Evolutionary conservation across 768 basidiomycete genomes (phyloP).

Genomic region (Lepiota subincarnata): DNA sequence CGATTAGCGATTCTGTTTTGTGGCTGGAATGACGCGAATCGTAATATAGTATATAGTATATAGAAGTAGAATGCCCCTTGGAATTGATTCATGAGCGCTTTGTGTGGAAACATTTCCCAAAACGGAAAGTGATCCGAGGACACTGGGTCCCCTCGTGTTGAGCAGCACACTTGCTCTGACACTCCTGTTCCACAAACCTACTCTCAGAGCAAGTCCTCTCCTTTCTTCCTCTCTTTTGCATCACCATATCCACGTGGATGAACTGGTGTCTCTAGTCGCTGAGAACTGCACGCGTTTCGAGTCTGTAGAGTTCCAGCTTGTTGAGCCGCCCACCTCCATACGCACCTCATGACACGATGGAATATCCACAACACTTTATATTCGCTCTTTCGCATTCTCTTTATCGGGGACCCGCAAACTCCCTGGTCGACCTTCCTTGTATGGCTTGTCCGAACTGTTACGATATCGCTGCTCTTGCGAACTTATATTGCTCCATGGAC

Average conservation of each 20-base stretch:
- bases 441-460: slow-evolving; percentile 49
- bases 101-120: slow-evolving; percentile 2
- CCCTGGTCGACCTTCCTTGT: slow-evolving; percentile 40
- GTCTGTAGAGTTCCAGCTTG: neutral
- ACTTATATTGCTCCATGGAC: slow-evolving; percentile 66
- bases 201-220: neutral
- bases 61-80: no score
- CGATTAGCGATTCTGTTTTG: neutral
- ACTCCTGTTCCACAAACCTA: neutral
- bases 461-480: slow-evolving; percentile 56
- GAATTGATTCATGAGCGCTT: neutral
- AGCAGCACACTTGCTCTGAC: neutral
- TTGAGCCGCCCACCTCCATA: no score
- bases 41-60: neutral
- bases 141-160: neutral
- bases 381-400: slow-evolving; percentile 19
- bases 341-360: slow-evolving; percentile 9
- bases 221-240: neutral
- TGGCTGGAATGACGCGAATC: neutral
- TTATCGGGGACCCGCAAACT: slow-evolving; percentile 27
- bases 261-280: neutral
- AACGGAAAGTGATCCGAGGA: neutral
- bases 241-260: neutral
- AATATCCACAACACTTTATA: neutral
- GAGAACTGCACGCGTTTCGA: neutral